phyloP scores from a whole-genome alignment of 2,329 filamentous ascomycete genomes.

The Aspergillus unguis region DNA sequence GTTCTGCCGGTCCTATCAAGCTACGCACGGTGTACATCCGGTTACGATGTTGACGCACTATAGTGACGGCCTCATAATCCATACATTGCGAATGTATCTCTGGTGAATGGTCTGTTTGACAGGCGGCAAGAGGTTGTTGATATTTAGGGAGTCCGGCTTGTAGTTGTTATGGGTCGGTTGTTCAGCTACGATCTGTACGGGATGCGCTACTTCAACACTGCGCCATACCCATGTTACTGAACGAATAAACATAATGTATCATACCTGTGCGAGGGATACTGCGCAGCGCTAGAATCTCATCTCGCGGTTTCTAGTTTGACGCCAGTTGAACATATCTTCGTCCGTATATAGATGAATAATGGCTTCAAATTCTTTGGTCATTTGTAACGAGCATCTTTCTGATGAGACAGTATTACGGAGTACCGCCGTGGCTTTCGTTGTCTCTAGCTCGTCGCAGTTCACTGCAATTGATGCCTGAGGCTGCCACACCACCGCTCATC shows the following conservation, averaged over 20 bases:
- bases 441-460: too few species aligned
- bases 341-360: neutral
- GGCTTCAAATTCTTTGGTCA: neutral
- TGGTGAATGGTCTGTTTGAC: constrained; percentile 3
- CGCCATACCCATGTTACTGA: neutral
- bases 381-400: neutral
- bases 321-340: neutral
- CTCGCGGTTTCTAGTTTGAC: neutral
- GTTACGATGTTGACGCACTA: neutral
- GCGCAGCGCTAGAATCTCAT: neutral
- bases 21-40: neutral
- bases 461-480: neutral
- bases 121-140: constrained; percentile 1
- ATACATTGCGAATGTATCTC: neutral
- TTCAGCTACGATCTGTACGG: neutral
- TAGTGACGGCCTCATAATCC: constrained; percentile 5
- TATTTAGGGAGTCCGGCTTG: neutral
- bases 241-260: neutral
- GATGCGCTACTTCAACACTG: neutral
- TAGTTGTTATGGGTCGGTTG: neutral
- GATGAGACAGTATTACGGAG: neutral
- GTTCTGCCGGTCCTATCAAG: constrained; percentile 8
- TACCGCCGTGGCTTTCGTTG: too few species aligned
- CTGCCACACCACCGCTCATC: neutral
- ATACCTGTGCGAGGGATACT: neutral